These are phyloP conservation scores for Mycena pura DNA, from an alignment of 768 basidiomycete genomes.

Conservation along the genomic window DNA sequence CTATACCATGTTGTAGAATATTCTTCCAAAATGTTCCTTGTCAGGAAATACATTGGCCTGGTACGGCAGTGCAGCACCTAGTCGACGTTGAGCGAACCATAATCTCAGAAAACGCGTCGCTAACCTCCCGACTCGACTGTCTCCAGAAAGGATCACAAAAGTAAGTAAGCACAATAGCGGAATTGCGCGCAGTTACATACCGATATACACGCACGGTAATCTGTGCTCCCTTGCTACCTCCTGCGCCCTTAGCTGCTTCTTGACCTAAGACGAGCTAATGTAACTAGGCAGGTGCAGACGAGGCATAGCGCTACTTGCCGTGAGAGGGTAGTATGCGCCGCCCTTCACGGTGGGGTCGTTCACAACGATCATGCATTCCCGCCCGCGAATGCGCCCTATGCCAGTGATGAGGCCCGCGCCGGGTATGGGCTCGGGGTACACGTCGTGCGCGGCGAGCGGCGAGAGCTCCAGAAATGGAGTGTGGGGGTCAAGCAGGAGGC, in stretches of 20 bases:
- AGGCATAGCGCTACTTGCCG: slow-evolving; percentile 48
- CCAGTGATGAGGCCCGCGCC: slow-evolving; percentile 93
- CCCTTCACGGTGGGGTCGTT: slow-evolving; percentile 96
- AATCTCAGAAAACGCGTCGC: slow-evolving; percentile 2
- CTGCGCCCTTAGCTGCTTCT: slow-evolving; percentile 95
- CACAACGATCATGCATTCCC: slow-evolving; percentile 89
- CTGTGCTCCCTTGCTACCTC: slow-evolving; percentile 93
- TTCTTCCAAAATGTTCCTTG: slow-evolving; percentile 93
- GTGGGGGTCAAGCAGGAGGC: slow-evolving; percentile 79
- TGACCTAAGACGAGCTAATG: slow-evolving; percentile 58
- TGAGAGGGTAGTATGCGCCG: slow-evolving; percentile 90
- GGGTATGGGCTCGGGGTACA: slow-evolving; percentile 83
- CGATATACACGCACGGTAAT: slow-evolving; percentile 90
- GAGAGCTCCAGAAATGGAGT: slow-evolving; percentile 93
- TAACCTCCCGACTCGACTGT: slow-evolving; percentile 87
- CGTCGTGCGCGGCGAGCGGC: slow-evolving; percentile 83
- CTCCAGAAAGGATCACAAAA: slow-evolving; percentile 12
- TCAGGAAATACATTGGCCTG: slow-evolving; percentile 97
- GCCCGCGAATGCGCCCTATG: slow-evolving; percentile 76
- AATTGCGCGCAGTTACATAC: slow-evolving; percentile 48
- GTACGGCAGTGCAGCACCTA: slow-evolving; percentile 90
- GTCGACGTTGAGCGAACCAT: slow-evolving; percentile 68
- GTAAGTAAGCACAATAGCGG: slow-evolving; percentile 9
- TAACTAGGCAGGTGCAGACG: background rate
- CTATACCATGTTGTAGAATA: slow-evolving; percentile 95